Evolutionary conservation across 345 rosid genomes (phyloP), one percentile per base, ranked within the genome.

Genomic region (Salix suchowensis): DNA sequence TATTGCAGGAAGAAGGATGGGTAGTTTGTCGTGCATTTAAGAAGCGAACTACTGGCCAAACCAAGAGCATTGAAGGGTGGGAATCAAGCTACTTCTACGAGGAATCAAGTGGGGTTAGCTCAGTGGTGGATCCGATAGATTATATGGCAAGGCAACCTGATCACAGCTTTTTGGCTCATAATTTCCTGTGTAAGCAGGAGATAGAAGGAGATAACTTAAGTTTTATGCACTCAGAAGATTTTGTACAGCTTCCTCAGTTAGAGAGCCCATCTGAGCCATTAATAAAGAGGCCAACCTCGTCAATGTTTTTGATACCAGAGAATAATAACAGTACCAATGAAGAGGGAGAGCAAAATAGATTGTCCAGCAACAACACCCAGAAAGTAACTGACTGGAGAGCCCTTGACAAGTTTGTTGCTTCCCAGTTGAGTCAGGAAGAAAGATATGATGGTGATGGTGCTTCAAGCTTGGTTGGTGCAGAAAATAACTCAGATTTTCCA

Each of bases 1-100:
- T 42, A 12, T 46, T 81, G 48, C 87, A 95, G 98, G 98, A 95
- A 86, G 98, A 95, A 86, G 98, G 97, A 67, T 95, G 98, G 98
- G 98, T 93, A 11, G 97, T 95, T 74, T 95, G 98, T 77, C 88
- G 98, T 24, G 98, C 98, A 68, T 95, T 95, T 87, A 95, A 91
- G 88, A 95, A 95, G 81, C 78, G 83, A 86, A 72, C 81, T 50
- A 88, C 60, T 12, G 84, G 87, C 7, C 93, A 84, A 79, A 78
- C 76, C 61, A 95, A 91, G 88, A 85, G 73, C 87, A 75, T 78
- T 2, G 93, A 89, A 78, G 88, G 82, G 11, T 90, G 97, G 93
- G 92, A 83, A 65, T 84, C 94, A 8, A 86, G 87, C 82, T 93
- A 85, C 83, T 90, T 86, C 70, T 87, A 86, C 23, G 93, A 91